Evolutionary conservation across 2,329 filamentous ascomycete genomes (phyloP).

Genomic region (Colletotrichum filicis): DNA sequence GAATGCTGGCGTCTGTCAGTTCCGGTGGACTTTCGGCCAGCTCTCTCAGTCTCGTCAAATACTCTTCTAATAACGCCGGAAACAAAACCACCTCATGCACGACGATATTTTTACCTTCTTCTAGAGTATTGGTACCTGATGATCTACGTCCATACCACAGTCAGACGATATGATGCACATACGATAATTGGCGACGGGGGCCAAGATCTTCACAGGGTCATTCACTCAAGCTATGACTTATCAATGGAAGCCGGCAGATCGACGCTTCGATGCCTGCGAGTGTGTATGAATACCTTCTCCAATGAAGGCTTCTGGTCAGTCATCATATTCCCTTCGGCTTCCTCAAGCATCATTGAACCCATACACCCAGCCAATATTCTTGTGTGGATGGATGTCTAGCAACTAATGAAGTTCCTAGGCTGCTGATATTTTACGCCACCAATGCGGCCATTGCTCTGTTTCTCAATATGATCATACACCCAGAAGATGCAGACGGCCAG

Average conservation of each 20-base stretch:
- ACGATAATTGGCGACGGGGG: slow-evolving; percentile 9
- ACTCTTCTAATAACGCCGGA: not conserved
- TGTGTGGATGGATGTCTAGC: not conserved
- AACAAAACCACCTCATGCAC: not conserved
- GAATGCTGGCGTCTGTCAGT: slow-evolving; percentile 45
- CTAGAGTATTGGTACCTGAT: slow-evolving; percentile 38
- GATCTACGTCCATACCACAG: slow-evolving; percentile 36
- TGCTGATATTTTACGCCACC: slow-evolving; percentile 24
- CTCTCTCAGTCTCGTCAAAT: not conserved
- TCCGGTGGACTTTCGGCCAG: slow-evolving; percentile 23
- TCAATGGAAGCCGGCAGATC: slow-evolving; percentile 39
- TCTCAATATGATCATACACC: slow-evolving; percentile 37
- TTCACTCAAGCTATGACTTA: slow-evolving; percentile 39
- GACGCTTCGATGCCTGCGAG: slow-evolving; percentile 31
- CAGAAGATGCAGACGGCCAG: not conserved
- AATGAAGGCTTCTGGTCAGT: slow-evolving; percentile 3
- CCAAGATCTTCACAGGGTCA: slow-evolving; percentile 37
- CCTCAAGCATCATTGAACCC: not conserved
- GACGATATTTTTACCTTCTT: slow-evolving; percentile 23
- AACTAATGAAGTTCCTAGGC: not conserved
- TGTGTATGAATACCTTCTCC: not conserved
- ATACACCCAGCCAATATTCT: not conserved
- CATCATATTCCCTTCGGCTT: rapidly evolving
- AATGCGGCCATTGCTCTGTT: slow-evolving; percentile 35
- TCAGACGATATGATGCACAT: slow-evolving; percentile 35